Conservation (phyloP, 441 rosid genomes). For the Omphalea diandra region DNA sequence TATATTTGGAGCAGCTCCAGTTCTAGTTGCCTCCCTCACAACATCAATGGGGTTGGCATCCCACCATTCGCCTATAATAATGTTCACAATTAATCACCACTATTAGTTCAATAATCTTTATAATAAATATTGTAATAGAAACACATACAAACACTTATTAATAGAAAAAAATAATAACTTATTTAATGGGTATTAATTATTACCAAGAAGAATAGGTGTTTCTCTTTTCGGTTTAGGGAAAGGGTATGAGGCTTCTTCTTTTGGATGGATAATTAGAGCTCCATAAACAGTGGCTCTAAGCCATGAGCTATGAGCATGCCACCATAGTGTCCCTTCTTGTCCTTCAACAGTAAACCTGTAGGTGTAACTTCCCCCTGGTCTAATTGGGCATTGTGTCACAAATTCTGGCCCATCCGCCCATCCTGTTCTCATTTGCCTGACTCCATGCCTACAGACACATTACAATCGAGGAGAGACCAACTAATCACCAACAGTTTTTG, state of each 20-base stretch:
- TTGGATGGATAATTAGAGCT: slow-evolving; percentile 68
- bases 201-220: slow-evolving; percentile 74
- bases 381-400: slow-evolving; percentile 85
- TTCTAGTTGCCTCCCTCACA: slow-evolving; percentile 56
- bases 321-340: slow-evolving; percentile 92
- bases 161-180: no score
- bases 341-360: slow-evolving; percentile 79
- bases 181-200: no score
- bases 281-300: slow-evolving; percentile 93
- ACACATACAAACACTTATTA: no score
- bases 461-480: no score
- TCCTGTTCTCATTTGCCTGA: slow-evolving; percentile 73
- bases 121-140: no score
- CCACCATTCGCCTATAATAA: slow-evolving; percentile 86
- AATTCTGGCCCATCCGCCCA: slow-evolving; percentile 98
- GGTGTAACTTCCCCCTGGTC: slow-evolving; percentile 76
- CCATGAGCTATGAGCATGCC: slow-evolving; percentile 99
- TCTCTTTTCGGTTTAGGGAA: slow-evolving; percentile 65
- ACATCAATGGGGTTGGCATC: slow-evolving; percentile 77
- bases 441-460: slow-evolving; percentile 62
- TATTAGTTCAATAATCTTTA: not conserved
- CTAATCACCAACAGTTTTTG: not conserved
- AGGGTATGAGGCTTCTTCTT: slow-evolving; percentile 60
- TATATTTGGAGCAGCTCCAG: slow-evolving; percentile 73
- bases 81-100: not conserved